A percentile compares a stretch with the other conserved stretches of the same genome.
These are phyloP conservation scores for Tinospora cordifolia DNA, from an alignment of 164 flowering plant genomes.

Conservation along the genomic window DNA sequence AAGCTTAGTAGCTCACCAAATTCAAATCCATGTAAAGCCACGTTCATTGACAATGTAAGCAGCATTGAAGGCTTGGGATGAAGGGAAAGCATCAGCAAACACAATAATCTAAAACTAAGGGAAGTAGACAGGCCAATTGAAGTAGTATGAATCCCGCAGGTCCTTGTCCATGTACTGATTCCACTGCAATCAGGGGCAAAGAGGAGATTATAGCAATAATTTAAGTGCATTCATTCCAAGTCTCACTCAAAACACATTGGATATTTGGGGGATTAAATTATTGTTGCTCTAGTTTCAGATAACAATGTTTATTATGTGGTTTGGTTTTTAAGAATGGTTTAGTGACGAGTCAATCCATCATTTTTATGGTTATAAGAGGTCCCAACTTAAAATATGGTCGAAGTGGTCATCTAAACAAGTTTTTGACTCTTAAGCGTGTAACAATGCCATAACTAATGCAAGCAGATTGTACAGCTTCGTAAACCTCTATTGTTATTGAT, in stretches of 20 bases:
- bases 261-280: not conserved
- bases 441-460: no score
- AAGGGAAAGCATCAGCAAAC: not conserved
- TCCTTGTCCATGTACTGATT: conserved; percentile 46
- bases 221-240: not conserved
- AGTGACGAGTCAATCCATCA: no score
- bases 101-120: conserved; percentile 25
- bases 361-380: no score
- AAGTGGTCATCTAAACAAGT: no score
- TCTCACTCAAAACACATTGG: not conserved
- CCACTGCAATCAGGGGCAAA: conserved; percentile 38
- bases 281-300: not conserved
- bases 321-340: not conserved
- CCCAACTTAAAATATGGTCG: no score
- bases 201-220: conserved; percentile 1
- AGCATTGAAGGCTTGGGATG: not conserved
- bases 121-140: conserved; percentile 71
- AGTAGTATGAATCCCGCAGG: conserved; percentile 51
- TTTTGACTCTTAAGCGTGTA: no score
- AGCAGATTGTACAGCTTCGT: no score
- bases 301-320: not conserved
- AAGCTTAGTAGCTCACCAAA: not conserved
- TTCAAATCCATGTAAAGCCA: not conserved
- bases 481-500: no score
- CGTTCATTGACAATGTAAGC: not conserved